Base-by-base conservation (phyloP, 352 stramenopile genomes). In the Phytophthora pisi region DNA sequence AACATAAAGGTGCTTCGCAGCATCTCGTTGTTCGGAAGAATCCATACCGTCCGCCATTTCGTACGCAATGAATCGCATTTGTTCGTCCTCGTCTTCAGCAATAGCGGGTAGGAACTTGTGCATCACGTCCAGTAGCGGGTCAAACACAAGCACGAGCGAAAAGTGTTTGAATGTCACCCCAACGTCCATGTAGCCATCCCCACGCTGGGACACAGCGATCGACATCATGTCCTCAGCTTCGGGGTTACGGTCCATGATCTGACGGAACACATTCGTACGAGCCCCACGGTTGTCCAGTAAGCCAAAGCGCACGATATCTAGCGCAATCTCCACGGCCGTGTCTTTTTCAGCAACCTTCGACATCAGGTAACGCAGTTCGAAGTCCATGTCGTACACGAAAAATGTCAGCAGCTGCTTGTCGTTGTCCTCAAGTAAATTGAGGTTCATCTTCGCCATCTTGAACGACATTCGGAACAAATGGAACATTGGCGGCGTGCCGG, bases 241-340 rank as follows among this genome's bases (percentile, higher is more conserved):
- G 13, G 76, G 79, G 60, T 95, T 95, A 18, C 87, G 82, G 43
- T 93, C 89, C 60, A 96, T 58, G 20, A 96, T 68, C 47, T 88
- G 87, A 30, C 61, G 63, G 60, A 95, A 96, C 5, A 90, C 84
- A 52, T 95, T 96, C 1, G 78, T 80, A n/a, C 67, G 30, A 11
- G 63, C 70, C 1, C 86, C 75, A 18, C 89, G 81, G 34, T 91
- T 80, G 58, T 96, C 87, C 2, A 91, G 42, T 30, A 96, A 52
- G 4, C 83, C 83, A 59, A 96, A 95, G 3, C 86, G 82, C 18
- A 62, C 45, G n/a, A 84, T 75, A 47, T 82, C 76, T 49, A 95
- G 47, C 3, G 51, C 69, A 53, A 80, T 75, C 51, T 83, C 70
- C 6, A 93, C 57, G 0, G 68, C 69, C 8, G 85, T 78, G 24